A percentile compares a stretch with the other conserved stretches of the same genome.
These are phyloP conservation scores for Pyrenochaeta sp. DNA, from an alignment of 2,329 filamentous ascomycete species.

Conservation along the genomic window DNA sequence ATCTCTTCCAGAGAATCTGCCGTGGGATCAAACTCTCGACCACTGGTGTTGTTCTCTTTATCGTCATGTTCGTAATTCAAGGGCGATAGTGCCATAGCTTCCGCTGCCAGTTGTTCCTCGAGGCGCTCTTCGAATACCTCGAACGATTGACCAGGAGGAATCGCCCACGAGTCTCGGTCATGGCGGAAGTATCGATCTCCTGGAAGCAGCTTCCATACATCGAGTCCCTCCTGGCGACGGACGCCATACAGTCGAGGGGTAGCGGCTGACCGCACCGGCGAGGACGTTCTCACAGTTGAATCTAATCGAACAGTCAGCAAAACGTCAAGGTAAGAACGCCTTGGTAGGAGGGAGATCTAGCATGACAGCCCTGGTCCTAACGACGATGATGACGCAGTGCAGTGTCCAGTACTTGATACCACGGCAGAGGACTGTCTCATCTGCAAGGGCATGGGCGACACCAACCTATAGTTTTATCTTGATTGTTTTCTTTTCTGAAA, in stretches of 20 bases:
- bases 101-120: slow-evolving; percentile 26
- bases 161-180: slow-evolving; percentile 15
- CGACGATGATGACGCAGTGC: not conserved
- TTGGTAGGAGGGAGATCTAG: not conserved
- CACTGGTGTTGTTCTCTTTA: slow-evolving; percentile 27
- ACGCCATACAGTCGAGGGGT: slow-evolving; percentile 2
- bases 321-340: not conserved
- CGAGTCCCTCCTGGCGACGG: slow-evolving; percentile 7
- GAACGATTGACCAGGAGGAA: slow-evolving; percentile 19
- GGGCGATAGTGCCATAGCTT: slow-evolving; percentile 27
- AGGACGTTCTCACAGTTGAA: not conserved
- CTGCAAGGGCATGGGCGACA: not conserved
- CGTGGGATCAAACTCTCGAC: slow-evolving; percentile 6
- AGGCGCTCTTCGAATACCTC: slow-evolving; percentile 25
- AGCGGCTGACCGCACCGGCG: not conserved
- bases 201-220: slow-evolving; percentile 6
- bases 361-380: not conserved
- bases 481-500: not conserved
- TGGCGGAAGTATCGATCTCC: slow-evolving; percentile 12
- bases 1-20: slow-evolving; percentile 12
- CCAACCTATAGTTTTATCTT: not conserved
- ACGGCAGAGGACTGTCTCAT: not conserved
- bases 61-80: slow-evolving; percentile 30
- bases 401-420: not conserved
- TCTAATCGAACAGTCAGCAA: slow-evolving; percentile 7